Conservation (phyloP, 331 rosid species). For the Stylosanthes scabra region DNA sequence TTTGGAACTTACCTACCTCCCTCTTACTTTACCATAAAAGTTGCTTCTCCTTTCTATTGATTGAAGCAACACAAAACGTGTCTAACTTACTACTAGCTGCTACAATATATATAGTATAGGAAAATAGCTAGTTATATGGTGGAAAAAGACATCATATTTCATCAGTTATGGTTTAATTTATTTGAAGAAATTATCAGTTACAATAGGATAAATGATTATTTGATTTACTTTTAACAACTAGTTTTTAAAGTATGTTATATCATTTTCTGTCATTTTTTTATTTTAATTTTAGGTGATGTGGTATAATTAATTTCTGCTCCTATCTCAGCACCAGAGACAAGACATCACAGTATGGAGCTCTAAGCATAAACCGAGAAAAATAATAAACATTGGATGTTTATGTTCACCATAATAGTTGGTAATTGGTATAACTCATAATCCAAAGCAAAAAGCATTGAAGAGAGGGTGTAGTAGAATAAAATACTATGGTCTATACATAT, state of each 20-base stretch:
- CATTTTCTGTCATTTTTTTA: too few species aligned
- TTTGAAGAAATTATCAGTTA: too few species aligned
- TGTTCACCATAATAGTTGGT: not conserved
- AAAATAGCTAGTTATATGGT: not conserved
- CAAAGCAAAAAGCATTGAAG: constrained; percentile 14
- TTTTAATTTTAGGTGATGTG: not conserved
- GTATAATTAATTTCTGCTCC: not conserved
- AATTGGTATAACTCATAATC: constrained; percentile 11
- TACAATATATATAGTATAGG: not conserved
- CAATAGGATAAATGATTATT: too few species aligned
- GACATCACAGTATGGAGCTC: not conserved
- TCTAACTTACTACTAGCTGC: not conserved
- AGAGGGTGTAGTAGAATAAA: not conserved
- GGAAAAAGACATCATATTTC: not conserved
- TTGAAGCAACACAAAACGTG: constrained; percentile 23
- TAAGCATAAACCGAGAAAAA: not conserved
- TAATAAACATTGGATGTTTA: not conserved
- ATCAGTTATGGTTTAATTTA: too few species aligned
- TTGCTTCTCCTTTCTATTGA: constrained; percentile 13
- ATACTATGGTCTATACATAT: too few species aligned
- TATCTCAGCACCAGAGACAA: not conserved
- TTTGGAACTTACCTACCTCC: constrained; percentile 4
- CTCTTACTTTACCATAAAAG: constrained; percentile 1
- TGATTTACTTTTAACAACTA: too few species aligned
- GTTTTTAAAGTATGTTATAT: too few species aligned